A percentile compares a stretch with the other conserved stretches of the same genome.
Conservation (phyloP, 2,329 filamentous ascomycete species). For the Talaromyces sp. region DNA sequence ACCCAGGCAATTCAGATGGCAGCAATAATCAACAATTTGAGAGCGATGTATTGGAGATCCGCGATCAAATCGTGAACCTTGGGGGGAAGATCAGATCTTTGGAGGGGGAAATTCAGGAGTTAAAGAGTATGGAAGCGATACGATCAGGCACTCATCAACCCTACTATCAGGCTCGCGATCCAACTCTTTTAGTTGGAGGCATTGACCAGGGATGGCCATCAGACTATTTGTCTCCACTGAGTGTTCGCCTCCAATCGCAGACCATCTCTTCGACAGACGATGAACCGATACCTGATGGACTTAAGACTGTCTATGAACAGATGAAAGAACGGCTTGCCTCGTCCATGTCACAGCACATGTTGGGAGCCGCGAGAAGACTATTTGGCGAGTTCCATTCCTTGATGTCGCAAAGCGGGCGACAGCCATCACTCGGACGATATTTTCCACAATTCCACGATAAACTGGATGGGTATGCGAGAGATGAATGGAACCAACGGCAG, state of each 20-base stretch:
- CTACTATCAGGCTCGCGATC: conserved; percentile 27
- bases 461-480: background rate
- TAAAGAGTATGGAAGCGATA: background rate
- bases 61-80: background rate
- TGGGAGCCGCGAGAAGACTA: too few relatives aligned
- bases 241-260: too few relatives aligned
- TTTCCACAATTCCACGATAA: conserved; percentile 19
- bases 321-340: too few relatives aligned
- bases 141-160: conserved; percentile 16
- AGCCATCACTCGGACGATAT: background rate
- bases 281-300: too few relatives aligned
- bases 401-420: background rate
- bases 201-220: conserved; percentile 36
- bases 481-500: conserved; percentile 19
- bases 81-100: background rate
- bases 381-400: background rate
- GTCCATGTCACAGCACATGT: too few relatives aligned
- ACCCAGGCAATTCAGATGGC: conserved; percentile 5
- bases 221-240: conserved; percentile 22
- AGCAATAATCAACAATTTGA: conserved; percentile 16
- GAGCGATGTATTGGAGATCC: background rate
- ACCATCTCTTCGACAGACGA: too few relatives aligned
- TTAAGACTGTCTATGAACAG: too few relatives aligned
- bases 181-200: conserved; percentile 35
- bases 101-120: background rate